phyloP scores from a whole-genome alignment of 2,329 filamentous ascomycete species.

The Lecanicillium sp. region DNA sequence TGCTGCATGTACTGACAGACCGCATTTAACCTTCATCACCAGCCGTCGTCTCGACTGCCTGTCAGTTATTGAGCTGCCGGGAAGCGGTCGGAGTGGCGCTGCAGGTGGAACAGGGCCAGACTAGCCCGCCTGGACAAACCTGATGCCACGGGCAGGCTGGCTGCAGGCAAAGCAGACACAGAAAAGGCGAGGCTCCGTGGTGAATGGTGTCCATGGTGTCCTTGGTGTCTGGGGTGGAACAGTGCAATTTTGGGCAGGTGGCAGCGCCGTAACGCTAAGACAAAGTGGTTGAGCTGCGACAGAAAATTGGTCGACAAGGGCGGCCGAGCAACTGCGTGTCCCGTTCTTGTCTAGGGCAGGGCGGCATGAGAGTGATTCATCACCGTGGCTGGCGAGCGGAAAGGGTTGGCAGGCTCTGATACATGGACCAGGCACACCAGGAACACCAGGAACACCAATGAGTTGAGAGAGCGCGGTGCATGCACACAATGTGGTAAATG shows the following conservation, averaged over 20 bases:
- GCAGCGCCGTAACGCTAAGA: background rate
- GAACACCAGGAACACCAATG: no score
- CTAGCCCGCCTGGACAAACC: background rate
- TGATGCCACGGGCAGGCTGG: background rate
- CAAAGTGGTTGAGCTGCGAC: background rate
- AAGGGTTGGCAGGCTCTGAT: background rate
- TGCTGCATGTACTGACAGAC: no score
- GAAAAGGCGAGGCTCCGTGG: background rate
- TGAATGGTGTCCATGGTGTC: no score
- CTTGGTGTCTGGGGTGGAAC: no score
- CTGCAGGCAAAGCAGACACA: background rate
- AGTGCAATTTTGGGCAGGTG: background rate
- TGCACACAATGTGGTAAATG: background rate
- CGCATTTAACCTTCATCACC: no score
- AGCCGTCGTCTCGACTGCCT: background rate
- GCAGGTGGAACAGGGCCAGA: background rate
- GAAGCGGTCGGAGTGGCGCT: slow-evolving; percentile 7
- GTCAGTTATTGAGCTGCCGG: background rate
- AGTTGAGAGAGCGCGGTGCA: background rate
- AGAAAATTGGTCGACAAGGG: no score
- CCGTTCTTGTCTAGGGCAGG: background rate
- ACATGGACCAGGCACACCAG: background rate
- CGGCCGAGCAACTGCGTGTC: background rate
- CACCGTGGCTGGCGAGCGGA: background rate
- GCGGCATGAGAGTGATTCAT: background rate